These are phyloP conservation scores for Trichoderma atrobrunneum DNA, from an alignment of 2,329 filamentous ascomycete species.

Conservation along the genomic window DNA sequence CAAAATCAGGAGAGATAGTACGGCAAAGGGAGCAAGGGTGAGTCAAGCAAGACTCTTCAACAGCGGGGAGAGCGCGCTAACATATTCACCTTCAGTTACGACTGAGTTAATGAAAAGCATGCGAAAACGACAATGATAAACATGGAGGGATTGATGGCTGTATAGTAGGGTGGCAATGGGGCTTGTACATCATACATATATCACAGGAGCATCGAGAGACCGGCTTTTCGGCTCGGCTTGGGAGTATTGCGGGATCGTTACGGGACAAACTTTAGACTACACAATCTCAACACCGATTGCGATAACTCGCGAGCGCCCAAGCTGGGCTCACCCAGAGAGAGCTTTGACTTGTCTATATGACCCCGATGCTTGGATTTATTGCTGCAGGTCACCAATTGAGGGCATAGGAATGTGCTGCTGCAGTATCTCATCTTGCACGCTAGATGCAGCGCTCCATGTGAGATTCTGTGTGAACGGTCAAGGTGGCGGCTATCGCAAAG, in stretches of 20 bases:
- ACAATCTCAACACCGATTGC: conserved; percentile 18
- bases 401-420: background rate
- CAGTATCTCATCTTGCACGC: background rate
- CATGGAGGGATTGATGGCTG: background rate
- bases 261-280: conserved; percentile 18
- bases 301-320: background rate
- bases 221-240: conserved; percentile 17
- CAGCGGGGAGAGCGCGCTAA: background rate
- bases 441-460: background rate
- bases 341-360: background rate
- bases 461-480: background rate
- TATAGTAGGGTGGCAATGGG: conserved; percentile 19
- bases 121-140: background rate
- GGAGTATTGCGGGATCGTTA: conserved; percentile 19
- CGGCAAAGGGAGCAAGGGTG: conserved; percentile 79
- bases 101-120: background rate
- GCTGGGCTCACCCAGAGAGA: background rate
- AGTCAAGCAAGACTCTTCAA: conserved; percentile 30
- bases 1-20: conserved; percentile 62
- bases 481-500: background rate
- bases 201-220: conserved; percentile 15
- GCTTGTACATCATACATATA: conserved; percentile 20
- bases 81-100: conserved; percentile 5
- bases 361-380: background rate
- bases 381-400: background rate